Conservation (phyloP, 78 protist species). For the Dictyostelium discoideum region dicty_2.7 NC_007088.5:4432001-4432500, state of each 20-base stretch:
- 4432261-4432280: neutral
- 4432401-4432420: no score
- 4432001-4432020: no score
- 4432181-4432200: slow-evolving; percentile 28
- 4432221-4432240: slow-evolving; percentile 3
- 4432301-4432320: neutral
- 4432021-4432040: no score
- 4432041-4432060: neutral
- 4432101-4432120: no score
- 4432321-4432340: neutral
- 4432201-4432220: slow-evolving; percentile 1
- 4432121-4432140: neutral
- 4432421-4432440: no score
- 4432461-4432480: no score
- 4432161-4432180: neutral
- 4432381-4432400: neutral
- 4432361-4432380: slow-evolving; percentile 28
- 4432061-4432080: neutral
- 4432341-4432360: slow-evolving; percentile 10
- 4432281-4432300: neutral
- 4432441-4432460: no score
- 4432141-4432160: neutral
- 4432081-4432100: neutral
- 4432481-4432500: no score
- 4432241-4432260: neutral